Conservation (phyloP, 192 early-diverging fungal genomes). For the Gamsiella multidivaricata region DNA sequence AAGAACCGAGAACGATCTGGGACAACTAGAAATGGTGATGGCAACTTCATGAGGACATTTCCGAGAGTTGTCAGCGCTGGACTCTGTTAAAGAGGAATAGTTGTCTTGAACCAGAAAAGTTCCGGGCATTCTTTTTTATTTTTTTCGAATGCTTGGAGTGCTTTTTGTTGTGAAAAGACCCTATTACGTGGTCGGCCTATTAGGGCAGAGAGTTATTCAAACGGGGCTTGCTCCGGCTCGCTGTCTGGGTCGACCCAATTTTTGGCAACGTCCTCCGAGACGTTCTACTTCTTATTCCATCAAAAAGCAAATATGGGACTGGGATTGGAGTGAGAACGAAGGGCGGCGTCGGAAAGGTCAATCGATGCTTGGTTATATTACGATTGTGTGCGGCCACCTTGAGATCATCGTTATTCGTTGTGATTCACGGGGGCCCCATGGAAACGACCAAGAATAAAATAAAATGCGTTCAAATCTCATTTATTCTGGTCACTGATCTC, state of each 20-base stretch:
- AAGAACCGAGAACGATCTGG: conserved; percentile 39
- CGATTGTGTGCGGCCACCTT: no score
- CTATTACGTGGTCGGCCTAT: conserved; percentile 36
- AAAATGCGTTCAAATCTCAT: no score
- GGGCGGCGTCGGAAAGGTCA: no score
- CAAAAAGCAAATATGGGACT: no score
- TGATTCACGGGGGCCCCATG: no score
- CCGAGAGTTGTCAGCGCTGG: conserved; percentile 54
- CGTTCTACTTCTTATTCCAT: conserved; percentile 3
- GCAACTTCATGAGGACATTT: conserved; percentile 40
- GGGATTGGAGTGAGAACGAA: no score
- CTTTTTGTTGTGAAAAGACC: conserved; percentile 30
- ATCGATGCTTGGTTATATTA: no score
- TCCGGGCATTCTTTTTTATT: conserved; percentile 19
- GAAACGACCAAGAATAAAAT: no score
- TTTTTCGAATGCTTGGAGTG: conserved; percentile 30
- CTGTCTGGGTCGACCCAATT: conserved; percentile 44
- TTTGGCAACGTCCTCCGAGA: conserved; percentile 35
- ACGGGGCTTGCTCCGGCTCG: conserved; percentile 24
- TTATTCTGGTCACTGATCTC: no score
- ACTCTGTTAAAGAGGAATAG: conserved; percentile 26
- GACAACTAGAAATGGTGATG: conserved; percentile 41
- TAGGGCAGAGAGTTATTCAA: conserved; percentile 47
- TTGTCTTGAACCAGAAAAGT: conserved; percentile 5
- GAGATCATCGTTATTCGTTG: no score